Conservation (phyloP, 306 rosid species). For the Fragaria vesca region DNA sequence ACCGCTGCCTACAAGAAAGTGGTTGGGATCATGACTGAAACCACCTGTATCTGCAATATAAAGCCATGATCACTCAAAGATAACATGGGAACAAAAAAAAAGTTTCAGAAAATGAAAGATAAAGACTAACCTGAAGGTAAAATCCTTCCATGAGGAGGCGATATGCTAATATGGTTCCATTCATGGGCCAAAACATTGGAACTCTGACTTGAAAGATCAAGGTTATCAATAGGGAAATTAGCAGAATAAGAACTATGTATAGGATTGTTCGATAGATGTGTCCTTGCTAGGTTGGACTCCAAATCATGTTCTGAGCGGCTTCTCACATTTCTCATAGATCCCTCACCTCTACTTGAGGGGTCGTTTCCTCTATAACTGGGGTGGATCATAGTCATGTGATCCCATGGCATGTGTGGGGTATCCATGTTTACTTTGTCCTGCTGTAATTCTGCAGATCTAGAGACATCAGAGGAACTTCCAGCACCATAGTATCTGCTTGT, state of each 20-base stretch:
- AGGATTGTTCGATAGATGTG: slow-evolving; percentile 52
- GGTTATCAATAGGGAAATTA: slow-evolving; percentile 47
- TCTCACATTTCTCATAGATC: slow-evolving; percentile 74
- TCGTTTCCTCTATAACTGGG: slow-evolving; percentile 62
- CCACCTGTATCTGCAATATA: slow-evolving; percentile 49
- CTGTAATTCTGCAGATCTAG: slow-evolving; percentile 54
- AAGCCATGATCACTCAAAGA: slow-evolving; percentile 19
- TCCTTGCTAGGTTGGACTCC: slow-evolving; percentile 64
- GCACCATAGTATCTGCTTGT: slow-evolving; percentile 57
- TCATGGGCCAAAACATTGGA: slow-evolving; percentile 50
- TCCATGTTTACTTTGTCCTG: slow-evolving; percentile 64
- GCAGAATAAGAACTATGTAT: slow-evolving; percentile 41
- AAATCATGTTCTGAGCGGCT: slow-evolving; percentile 71
- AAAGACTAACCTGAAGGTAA: slow-evolving; percentile 48
- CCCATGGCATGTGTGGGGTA: slow-evolving; percentile 75
- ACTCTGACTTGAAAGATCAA: slow-evolving; percentile 52
- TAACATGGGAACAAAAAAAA: not conserved
- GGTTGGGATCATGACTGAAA: slow-evolving; percentile 57
- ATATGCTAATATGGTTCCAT: slow-evolving; percentile 62
- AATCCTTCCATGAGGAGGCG: slow-evolving; percentile 55
- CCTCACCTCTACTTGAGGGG: slow-evolving; percentile 68
- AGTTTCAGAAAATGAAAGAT: not conserved
- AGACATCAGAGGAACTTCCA: slow-evolving; percentile 65
- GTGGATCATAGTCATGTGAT: slow-evolving; percentile 44
- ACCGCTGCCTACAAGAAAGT: slow-evolving; percentile 53